Conservation (phyloP, 345 rosid species). For the Murraya paniculata region DNA sequence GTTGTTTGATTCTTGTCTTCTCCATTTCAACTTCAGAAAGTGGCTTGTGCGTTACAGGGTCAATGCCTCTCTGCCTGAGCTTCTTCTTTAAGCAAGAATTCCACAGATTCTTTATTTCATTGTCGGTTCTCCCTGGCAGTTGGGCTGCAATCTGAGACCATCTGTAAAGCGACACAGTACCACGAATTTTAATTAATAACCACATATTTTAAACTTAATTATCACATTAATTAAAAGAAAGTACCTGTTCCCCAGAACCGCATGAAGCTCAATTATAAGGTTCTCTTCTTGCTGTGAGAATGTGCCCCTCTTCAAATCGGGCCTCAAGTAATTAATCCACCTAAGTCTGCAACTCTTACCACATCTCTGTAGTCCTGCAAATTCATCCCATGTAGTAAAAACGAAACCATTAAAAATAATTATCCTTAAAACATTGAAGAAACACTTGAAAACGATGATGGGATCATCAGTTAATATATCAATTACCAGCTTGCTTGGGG, state of each 20-base stretch:
- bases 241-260: constrained; percentile 86
- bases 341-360: constrained; percentile 97
- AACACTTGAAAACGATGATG: neutral
- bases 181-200: neutral
- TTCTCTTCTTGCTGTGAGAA: constrained; percentile 89
- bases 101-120: constrained; percentile 65
- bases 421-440: constrained; percentile 7
- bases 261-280: constrained; percentile 86
- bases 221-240: neutral
- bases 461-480: neutral
- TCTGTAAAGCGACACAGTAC: constrained; percentile 21
- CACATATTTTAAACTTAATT: too few relatives aligned
- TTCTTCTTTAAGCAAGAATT: constrained; percentile 63
- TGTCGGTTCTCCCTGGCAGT: constrained; percentile 70
- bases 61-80: constrained; percentile 56
- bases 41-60: constrained; percentile 62
- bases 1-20: constrained; percentile 39
- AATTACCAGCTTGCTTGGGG: constrained; percentile 87
- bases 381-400: neutral
- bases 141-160: constrained; percentile 76
- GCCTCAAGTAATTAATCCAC: constrained; percentile 95
- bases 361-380: constrained; percentile 85
- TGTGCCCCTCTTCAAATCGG: constrained; percentile 97
- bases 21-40: constrained; percentile 53
- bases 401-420: neutral